Evolutionary conservation across 495 filamentous ascomycete genomes (phyloP), one percentile per base, ranked within the genome.

Genomic region (Barbatosphaeria neglecta): DNA sequence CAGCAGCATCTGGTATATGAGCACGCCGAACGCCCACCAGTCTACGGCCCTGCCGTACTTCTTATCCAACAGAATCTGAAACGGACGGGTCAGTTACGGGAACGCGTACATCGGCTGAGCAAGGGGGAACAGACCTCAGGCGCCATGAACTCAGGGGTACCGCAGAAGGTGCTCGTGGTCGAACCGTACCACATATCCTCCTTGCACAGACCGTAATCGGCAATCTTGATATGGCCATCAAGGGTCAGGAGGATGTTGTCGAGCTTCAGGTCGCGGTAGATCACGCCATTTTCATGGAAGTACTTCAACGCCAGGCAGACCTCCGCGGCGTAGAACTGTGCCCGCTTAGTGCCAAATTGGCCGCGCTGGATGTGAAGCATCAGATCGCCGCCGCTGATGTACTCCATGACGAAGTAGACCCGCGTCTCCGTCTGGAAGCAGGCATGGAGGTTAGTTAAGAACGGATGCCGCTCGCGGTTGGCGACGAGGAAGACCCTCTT

Each of bases 331-430:
- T 99, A 99, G 64, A 99, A 99, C 87, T 97, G 93, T 56, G 92
- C 93, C 47, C 93, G 75, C 67, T 95, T 97, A 6, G 86, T 82
- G 37, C 90, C 89, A 63, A 99, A 99, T 61, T 92, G 86, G 18
- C 90, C 89, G 38, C 92, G 79, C 62, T 99, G 92, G 62, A 99
- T 99, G 62, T 99, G 92, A 68, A 96, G 68, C 92, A 99, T 99
- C 58, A 99, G 71, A 76, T 99, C 92, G 63, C 92, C 92, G 69
- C 92, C 92, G 57, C 90, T 95, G 52, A 99, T 90, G 61, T 99
- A 99, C 68, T 99, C 93, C 90, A 97, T 97, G 54, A 99, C 92
- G 58, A 99, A 99, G 70, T 99, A 99, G 15, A 99, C 88, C 54
- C 92, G 72, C 11, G 92, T 99, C 64, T 99, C 92, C 0, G 92